Evolutionary conservation across 345 rosid species (phyloP), one percentile per base, ranked within the genome.

Genomic region (Arabis alpina): DNA sequence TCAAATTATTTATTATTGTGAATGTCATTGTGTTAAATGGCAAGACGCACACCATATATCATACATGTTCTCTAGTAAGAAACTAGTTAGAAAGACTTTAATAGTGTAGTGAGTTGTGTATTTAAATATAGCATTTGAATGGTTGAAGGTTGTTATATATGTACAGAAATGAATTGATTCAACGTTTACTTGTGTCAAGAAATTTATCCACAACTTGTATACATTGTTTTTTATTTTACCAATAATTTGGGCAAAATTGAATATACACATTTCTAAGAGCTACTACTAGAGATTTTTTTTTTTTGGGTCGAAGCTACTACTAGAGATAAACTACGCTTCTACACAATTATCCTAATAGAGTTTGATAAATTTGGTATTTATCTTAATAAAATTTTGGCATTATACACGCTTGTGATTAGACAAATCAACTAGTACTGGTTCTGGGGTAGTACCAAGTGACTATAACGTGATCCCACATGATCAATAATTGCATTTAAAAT

Each of bases 41-140:
- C 70, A 36, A 62, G 76, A 72, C 25, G 55, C 70, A 71, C 61
- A 71, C 69, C 76, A 24, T 23, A 36, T 32, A 1, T 19, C 23
- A 19, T 19, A 19, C 1, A 32, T 71, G 27, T 14, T 43, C 12
- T 42, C 42, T 42, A 42, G 61, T 43, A 24, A 71, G 28, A 42
- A 13, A 49, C 28, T 25, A 39, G 50, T 10, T 36, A 12, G 39
- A 47, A 36, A 53, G 50, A 23, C 45, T 58, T 57, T 7, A 5
- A 3, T 36, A 5, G 2, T 36, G 45, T 34, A 36, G 3, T 15
- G 11, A 3, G 39, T 24, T 40, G 39, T 51, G 52, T 24, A 64
- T 39, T 13, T 8, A 3, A 3, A 47, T 23, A 13, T 23, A 19
- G 6, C 16, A n/a, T 10, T 56, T 19, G 39, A 45, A 9, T 45